Evolutionary conservation across 1,284 basidiomycete genomes (phyloP).

Genomic region (Naganishia albida): DNA sequence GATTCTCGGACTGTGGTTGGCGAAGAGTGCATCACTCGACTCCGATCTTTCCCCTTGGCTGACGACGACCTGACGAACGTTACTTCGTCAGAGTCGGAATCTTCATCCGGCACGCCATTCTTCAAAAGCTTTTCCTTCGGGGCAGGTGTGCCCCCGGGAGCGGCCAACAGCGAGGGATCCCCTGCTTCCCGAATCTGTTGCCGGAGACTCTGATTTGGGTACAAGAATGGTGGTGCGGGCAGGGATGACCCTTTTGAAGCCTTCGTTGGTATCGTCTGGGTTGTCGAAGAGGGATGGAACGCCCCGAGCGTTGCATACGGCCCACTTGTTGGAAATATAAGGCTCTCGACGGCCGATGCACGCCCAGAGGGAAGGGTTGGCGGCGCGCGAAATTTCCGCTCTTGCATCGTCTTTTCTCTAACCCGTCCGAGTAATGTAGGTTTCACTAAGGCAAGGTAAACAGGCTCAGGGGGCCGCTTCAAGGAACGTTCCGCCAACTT

Average conservation of each 20-base stretch:
- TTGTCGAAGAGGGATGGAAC: constrained; percentile 11
- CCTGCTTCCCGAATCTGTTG: constrained; percentile 6
- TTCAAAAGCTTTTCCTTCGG: neutral
- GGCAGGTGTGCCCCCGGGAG: neutral
- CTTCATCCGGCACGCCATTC: neutral
- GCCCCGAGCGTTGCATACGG: constrained; percentile 24
- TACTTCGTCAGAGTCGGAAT: constrained; percentile 19
- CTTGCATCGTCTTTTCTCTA: constrained; percentile 25
- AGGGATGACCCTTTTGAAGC: neutral
- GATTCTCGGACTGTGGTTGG: neutral
- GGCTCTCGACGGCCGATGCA: constrained; percentile 9
- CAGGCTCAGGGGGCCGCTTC: neutral
- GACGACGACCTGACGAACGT: constrained; percentile 13
- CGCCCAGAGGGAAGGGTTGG: constrained; percentile 1
- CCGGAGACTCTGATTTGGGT: constrained; percentile 3
- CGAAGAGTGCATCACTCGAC: neutral
- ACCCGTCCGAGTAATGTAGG: constrained; percentile 21
- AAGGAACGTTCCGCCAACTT: neutral
- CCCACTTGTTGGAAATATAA: constrained; percentile 20
- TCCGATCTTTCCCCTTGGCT: neutral
- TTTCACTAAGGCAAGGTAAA: neutral
- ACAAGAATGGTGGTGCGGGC: constrained; percentile 10
- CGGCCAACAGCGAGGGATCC: neutral
- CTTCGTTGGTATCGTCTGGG: neutral
- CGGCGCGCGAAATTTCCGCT: constrained; percentile 22